Evolutionary conservation across 1,284 basidiomycete genomes (phyloP), one percentile per base, ranked within the genome.

Genomic region (Ganoderma boninense): DNA sequence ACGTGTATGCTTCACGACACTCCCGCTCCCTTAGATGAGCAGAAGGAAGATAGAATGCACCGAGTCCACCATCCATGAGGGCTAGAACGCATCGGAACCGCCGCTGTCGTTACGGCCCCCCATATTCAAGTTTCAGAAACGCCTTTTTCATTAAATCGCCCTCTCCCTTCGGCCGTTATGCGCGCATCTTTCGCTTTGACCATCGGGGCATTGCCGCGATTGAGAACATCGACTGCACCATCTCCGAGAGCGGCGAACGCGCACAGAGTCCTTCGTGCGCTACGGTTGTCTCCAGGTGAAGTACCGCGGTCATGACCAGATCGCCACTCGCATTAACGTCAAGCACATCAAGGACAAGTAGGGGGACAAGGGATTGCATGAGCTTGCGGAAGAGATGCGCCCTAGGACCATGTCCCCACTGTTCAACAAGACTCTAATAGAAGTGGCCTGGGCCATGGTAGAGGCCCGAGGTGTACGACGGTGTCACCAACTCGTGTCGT

Each of bases 381-480:
- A 62, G 8, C 20, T 44, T 13, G n/a, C 20, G 8, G 29, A 57
- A 42, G 44, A 61, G 29, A 16, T 32, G 10, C 20, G 44, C 46
- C 29, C 16, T 3, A 32, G 14, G 67, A 67, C 38, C 62, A 69
- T 66, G 46, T 64, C 2, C 23, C 35, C 38, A 16, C 38, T 56
- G 4, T 69, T 69, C n/a, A 29, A 23, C 18, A n/a, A 38, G 5
- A 29, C 69, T 70, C 49, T 63, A 62, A 11, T n/a, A 16, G 3
- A 38, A 43, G 18, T 69, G 67, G 69, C 61, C 72, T n/a, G n/a
- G n/a, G n/a, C n/a, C n/a, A 20, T 71, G 72, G 69, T 73, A 64
- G 68, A 42, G 54, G 23, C 49, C 26, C 49, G 4, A 23, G 13
- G 65, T 67, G 20, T 23, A 5, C 6, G 42, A 70, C 44, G 57